Evolutionary conservation across 768 basidiomycete species (phyloP), one percentile per base, ranked within the genome.

Genomic region (Kwoniella pini): DNA sequence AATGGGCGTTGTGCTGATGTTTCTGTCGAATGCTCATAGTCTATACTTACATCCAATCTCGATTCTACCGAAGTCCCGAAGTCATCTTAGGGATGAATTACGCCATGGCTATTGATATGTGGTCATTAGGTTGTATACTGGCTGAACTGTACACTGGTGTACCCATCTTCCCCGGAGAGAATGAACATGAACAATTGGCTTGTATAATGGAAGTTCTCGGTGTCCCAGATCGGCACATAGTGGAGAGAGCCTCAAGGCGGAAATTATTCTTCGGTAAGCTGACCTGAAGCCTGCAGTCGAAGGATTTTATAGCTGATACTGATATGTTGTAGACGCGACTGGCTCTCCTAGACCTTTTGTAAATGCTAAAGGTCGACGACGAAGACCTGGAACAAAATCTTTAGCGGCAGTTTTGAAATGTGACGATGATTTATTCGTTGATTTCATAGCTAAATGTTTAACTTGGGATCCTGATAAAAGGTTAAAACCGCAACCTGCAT

Each of bases 191-290:
- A 75, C 96, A 98, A 69, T 80, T 99, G 54, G 89, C 94, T 4
- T 98, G 95, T 76, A 99, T 99, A 80, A 99, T 99, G 94, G 96
- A 99, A 78, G 90, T 99, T 6, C 85, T 98, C 46, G 96, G 96
- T 15, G 81, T 92, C 27, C 96, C 96, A 0, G 96, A 99, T 67
- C 92, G 90, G 80, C 90, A 96, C 63, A 88, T 97, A 65, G 81
- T 99, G 71, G 94, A 96, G 76, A 88, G 88, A 57, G 94, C 93
- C 71, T 90, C 91, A 13, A 86, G 96, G 62, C 90, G 91, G 79
- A 89, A 94, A 70, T 82, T 96, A 51, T 99, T 99, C 80, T 99
- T 99, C 74, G 96, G 95, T 95, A 76, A 50, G 87, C n/a, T n/a
- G n/a, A n/a, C n/a, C n/a, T n/a, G n/a, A n/a, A n/a, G n/a, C n/a